Evolutionary conservation across 2,329 filamentous ascomycete genomes (phyloP), one percentile per base, ranked within the genome.

Genomic region (Ophidiomyces ophidiicola): DNA sequence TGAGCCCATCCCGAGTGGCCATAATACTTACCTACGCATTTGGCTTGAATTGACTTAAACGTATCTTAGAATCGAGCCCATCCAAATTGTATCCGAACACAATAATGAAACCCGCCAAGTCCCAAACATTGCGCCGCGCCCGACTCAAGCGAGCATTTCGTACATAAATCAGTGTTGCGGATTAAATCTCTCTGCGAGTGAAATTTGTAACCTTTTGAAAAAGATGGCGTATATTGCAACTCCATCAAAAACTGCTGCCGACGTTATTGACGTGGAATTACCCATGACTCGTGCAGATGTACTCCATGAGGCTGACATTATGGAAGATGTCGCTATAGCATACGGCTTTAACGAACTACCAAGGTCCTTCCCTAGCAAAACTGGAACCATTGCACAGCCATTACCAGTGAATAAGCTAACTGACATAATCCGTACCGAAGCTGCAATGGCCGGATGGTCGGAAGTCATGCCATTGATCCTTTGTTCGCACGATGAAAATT

Each of bases 401-500:
- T 71, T 96, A 6, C 75, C 78, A 44, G 80, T 98, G 63, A 98
- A 98, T 72, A 96, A 94, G 66, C 79, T 98, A 28, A 74, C 74
- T 45, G 92, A 98, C 54, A 93, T 96, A 50, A 76, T 96, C 44
- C 81, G 90, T 39, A 67, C 78, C 39, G 90, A 98, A 61, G 76
- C 82, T 36, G 88, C 87, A 39, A 90, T 94, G 76, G 81, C 88
- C 4, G 90, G 90, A 44, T 98, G 90, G 90, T 80, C 77, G 40
- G 90, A 98, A 67, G 88, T 94, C 41, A 80, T 98, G 74, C 88
- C 90, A 18, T 71, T 98, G 19, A 96, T 94, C 50, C 76, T 98
- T 40, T 98, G 90, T 71, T 93, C 85, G 32, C 86, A 94, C 60
- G 88, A 96, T 55, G 90, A 98, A 71, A 98, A 98, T 68, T 98